phyloP scores from a whole-genome alignment of 495 filamentous ascomycete species.

The Xylaria telfairii region DNA sequence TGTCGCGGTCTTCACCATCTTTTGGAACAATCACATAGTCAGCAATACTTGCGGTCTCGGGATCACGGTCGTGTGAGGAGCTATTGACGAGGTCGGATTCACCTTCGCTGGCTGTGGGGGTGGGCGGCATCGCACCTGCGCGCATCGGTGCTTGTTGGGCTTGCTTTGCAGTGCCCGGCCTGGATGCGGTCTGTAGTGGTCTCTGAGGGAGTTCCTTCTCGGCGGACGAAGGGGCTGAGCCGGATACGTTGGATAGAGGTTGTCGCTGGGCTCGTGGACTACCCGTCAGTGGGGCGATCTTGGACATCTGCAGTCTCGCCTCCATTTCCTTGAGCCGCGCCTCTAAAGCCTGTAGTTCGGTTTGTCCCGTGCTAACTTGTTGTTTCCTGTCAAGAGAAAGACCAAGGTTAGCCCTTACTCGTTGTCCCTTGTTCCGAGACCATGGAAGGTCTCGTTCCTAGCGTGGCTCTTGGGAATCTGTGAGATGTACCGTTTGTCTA shows the following conservation, averaged over 20 bases:
- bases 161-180: constrained; percentile 51
- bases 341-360: constrained; percentile 86
- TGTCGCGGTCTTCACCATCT: constrained; percentile 43
- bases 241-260: constrained; percentile 41
- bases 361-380: constrained; percentile 70
- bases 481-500: constrained; percentile 81
- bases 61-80: constrained; percentile 36
- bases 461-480: neutral
- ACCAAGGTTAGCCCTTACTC: constrained; percentile 28
- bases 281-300: constrained; percentile 29
- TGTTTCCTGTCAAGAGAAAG: constrained; percentile 60
- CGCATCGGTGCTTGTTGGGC: constrained; percentile 51
- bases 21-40: constrained; percentile 42
- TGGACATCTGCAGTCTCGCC: constrained; percentile 66
- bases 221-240: constrained; percentile 27
- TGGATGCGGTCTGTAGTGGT: constrained; percentile 39
- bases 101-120: constrained; percentile 65
- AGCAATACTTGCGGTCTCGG: constrained; percentile 38
- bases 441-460: constrained; percentile 22
- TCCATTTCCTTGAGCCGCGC: constrained; percentile 84
- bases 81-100: constrained; percentile 53
- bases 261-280: constrained; percentile 44
- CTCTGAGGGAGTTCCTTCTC: constrained; percentile 40
- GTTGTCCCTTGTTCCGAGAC: constrained; percentile 5
- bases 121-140: constrained; percentile 59